These are phyloP conservation scores for Aegilops umbellulata DNA, from an alignment of 176 grass and related monocot species.

Conservation along the genomic window DNA sequence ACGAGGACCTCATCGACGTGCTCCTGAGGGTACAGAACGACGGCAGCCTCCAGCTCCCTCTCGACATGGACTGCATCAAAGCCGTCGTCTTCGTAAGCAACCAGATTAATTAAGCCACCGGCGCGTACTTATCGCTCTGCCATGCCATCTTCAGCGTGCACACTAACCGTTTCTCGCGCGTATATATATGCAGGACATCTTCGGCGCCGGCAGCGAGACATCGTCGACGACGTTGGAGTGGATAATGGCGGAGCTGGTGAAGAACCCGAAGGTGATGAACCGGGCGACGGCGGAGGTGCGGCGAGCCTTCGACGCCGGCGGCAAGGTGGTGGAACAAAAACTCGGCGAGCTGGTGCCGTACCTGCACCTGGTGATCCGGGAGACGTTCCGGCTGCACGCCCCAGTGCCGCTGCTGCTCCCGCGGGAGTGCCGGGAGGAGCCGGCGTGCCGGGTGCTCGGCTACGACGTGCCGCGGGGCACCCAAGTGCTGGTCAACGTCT, in stretches of 20 bases:
- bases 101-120: too few species aligned
- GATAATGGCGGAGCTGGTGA: conserved; percentile 54
- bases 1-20: conserved; percentile 50
- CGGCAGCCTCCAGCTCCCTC: conserved; percentile 29
- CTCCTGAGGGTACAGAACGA: conserved; percentile 52
- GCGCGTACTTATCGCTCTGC: background rate
- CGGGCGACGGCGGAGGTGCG: conserved; percentile 56
- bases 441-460: conserved; percentile 26
- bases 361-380: conserved; percentile 56
- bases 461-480: conserved; percentile 49
- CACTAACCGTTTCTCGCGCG: too few species aligned
- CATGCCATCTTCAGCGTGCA: background rate
- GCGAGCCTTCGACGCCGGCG: conserved; percentile 11
- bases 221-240: conserved; percentile 56
- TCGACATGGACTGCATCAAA: conserved; percentile 47
- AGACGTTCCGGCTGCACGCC: conserved; percentile 56
- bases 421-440: conserved; percentile 23
- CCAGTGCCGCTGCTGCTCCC: conserved; percentile 57
- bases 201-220: conserved; percentile 59
- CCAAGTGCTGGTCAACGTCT: conserved; percentile 53
- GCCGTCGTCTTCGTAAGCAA: conserved; percentile 55
- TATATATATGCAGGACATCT: conserved; percentile 39
- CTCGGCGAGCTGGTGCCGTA: conserved; percentile 40
- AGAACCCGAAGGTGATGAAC: conserved; percentile 35
- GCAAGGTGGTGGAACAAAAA: conserved; percentile 4